phyloP scores from a whole-genome alignment of 2,329 filamentous ascomycete species.

The Neonectria punicea region DNA sequence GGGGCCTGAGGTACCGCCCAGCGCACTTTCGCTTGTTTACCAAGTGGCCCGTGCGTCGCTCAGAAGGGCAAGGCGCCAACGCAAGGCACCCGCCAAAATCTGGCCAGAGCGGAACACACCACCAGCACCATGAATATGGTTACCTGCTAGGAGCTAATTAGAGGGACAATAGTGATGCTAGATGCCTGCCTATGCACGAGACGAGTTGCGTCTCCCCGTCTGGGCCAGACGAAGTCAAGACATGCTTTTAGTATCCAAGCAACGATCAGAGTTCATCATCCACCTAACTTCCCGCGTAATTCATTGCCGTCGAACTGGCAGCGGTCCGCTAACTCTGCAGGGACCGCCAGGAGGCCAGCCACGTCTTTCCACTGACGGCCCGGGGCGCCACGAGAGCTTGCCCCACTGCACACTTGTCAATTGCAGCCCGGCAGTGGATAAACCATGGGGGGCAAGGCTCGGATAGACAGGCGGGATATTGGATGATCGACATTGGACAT shows the following conservation, averaged over 20 bases:
- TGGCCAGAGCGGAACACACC: constrained; percentile 28
- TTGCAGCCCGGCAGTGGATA: neutral
- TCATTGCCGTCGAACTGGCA: neutral
- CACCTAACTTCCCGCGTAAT: neutral
- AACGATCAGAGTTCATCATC: neutral
- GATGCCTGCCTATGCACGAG: neutral
- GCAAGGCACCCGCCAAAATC: constrained; percentile 33
- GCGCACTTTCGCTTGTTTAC: constrained; percentile 50
- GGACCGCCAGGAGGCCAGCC: constrained; percentile 31
- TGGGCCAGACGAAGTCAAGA: neutral
- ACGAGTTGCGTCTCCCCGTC: neutral
- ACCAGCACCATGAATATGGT: neutral
- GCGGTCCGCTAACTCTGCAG: neutral
- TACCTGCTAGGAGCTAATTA: neutral
- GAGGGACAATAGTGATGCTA: neutral
- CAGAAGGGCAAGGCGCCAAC: constrained; percentile 44
- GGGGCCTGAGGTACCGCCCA: constrained; percentile 2
- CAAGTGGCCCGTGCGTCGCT: constrained; percentile 43
- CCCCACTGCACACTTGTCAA: constrained; percentile 21
- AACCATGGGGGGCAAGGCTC: constrained; percentile 2
- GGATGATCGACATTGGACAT: constrained; percentile 18
- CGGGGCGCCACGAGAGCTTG: constrained; percentile 25
- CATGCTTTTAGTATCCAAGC: neutral
- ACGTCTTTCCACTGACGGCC: constrained; percentile 35
- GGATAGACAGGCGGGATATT: constrained; percentile 5